Evolutionary conservation across 116 monocot species (phyloP), one percentile per base, ranked within the genome.

Genomic region (Dioscorea cayenensis): DNA sequence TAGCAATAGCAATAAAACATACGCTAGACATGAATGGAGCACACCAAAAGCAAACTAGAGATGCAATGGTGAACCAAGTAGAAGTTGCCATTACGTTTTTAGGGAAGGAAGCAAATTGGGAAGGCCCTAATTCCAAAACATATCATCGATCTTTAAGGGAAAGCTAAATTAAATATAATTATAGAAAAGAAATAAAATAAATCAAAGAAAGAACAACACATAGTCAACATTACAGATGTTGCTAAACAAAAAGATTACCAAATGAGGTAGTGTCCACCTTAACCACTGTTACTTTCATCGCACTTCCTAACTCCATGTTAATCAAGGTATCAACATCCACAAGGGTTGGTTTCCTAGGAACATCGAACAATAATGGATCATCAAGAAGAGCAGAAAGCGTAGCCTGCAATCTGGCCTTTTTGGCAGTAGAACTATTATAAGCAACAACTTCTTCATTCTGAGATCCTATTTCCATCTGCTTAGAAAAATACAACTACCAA

Each of bases 231-330:
- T 43, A 7, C 43, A 43, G 27, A 68, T 10, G 21, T 13, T 18
- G 14, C 22, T 25, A 66, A 49, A 7, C 52, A 52, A 71, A 49
- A 37, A 37, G 32, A 60, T 51, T 79, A 95, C 95, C 95, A 69
- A 92, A 90, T 21, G 84, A 90, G 66, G 84, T 78, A 77, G 73
- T 65, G 35, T 96, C 95, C 95, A 96, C 83, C 81, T 85, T 92
- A 35, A 90, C 64, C 48, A 96, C 63, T 14, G 80, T 73, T 63
- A 96, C 58, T 67, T 73, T 92, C 89, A 92, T 96, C 28, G 95
- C 95, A 64, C 95, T 96, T 52, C 95, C 95, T 17, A 90, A 70
- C 71, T 96, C 95, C 76, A 96, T 76, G 75, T 78, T 89, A 51
- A 96, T 78, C 59, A 96, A 76, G 2, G 80, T 89, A 52, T 96